These are phyloP conservation scores for Apiospora sp. DNA, from an alignment of 2,329 filamentous ascomycete genomes.

Conservation along the genomic window DNA sequence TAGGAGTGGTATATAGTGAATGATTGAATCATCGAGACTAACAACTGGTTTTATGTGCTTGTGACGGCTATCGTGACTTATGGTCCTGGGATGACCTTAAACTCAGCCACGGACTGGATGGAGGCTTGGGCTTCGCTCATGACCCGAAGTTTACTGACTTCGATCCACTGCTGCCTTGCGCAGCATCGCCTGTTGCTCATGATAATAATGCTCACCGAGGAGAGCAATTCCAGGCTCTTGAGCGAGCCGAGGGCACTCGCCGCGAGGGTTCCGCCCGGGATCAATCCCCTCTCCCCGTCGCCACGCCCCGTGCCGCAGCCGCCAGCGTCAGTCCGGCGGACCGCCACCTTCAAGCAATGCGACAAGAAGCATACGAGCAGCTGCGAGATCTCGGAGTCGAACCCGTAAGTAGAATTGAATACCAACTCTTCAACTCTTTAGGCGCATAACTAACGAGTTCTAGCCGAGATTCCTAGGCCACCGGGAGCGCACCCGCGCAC, in stretches of 20 bases:
- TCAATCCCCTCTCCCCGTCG: background rate
- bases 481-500: background rate
- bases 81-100: too few species aligned
- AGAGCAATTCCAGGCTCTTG: conserved; percentile 1
- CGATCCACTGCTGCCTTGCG: too few species aligned
- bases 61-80: too few species aligned
- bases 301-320: background rate
- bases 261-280: background rate
- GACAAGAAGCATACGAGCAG: background rate
- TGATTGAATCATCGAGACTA: too few species aligned
- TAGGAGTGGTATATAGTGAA: too few species aligned
- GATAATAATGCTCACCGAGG: background rate
- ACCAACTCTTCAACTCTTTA: background rate
- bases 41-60: too few species aligned
- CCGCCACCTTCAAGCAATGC: too few species aligned
- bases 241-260: background rate
- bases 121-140: too few species aligned
- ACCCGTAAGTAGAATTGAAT: background rate
- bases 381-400: background rate
- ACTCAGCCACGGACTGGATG: too few species aligned
- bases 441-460: background rate
- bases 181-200: too few species aligned
- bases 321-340: too few species aligned
- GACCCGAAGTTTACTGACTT: too few species aligned
- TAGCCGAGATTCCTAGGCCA: background rate